Conservation (phyloP, 768 basidiomycete genomes). For the Auricularia cornea region DNA sequence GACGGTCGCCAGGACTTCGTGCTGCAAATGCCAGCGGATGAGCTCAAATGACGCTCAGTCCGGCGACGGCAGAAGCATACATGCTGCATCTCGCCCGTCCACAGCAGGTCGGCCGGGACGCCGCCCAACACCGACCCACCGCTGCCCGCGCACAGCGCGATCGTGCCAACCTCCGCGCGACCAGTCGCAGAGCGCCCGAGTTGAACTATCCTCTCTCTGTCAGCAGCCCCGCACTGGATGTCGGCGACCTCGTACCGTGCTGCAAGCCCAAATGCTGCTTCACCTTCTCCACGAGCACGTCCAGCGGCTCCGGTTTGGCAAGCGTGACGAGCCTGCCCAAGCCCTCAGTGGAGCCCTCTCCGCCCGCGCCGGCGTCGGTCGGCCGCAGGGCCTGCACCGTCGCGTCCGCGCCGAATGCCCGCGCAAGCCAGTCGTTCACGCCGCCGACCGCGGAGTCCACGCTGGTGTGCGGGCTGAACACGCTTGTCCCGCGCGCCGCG, state of each 20-base stretch:
- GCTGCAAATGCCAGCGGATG: constrained; percentile 46
- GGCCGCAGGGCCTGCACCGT: constrained; percentile 33
- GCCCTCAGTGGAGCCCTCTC: constrained; percentile 26
- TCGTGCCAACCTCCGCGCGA: constrained; percentile 38
- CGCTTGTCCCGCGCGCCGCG: constrained; percentile 71
- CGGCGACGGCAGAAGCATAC: constrained; percentile 30
- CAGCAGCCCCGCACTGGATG: constrained; percentile 10
- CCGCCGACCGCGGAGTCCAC: constrained; percentile 80
- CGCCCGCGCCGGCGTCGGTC: constrained; percentile 22
- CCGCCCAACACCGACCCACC: constrained; percentile 71
- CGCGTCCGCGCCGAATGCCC: constrained; percentile 33
- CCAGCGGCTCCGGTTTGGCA: constrained; percentile 45
- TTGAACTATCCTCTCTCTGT: constrained; percentile 12
- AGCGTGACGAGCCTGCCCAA: constrained; percentile 59
- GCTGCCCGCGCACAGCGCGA: constrained; percentile 89
- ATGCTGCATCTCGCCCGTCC: constrained; percentile 91
- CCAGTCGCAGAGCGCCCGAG: constrained; percentile 16
- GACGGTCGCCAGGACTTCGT: constrained; percentile 77
- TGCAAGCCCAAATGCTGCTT: constrained; percentile 57
- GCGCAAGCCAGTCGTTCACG: constrained; percentile 84
- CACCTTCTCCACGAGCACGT: constrained; percentile 55
- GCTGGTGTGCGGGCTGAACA: constrained; percentile 84
- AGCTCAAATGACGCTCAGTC: not conserved
- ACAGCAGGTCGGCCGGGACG: constrained; percentile 72
- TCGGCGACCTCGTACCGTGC: constrained; percentile 43